phyloP scores from a whole-genome alignment of 257 asterid genomes.

The Fraxinus anomala region DNA sequence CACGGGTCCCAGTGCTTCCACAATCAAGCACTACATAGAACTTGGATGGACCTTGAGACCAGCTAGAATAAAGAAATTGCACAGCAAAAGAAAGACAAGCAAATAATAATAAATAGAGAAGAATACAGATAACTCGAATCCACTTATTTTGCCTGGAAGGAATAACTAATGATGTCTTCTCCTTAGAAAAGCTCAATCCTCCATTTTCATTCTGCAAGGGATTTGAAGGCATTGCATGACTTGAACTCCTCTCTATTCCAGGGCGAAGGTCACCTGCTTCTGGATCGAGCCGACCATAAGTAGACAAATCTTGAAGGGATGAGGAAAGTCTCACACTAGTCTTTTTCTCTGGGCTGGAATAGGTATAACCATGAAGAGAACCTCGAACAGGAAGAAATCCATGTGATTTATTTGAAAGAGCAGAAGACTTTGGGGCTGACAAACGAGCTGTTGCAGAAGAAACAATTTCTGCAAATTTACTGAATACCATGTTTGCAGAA shows the following conservation, averaged over 20 bases:
- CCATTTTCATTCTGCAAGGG: constrained; percentile 43
- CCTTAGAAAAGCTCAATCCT: constrained; percentile 65
- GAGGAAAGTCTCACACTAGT: constrained; percentile 50
- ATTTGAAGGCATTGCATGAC: constrained; percentile 34
- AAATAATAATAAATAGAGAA: constrained; percentile 47
- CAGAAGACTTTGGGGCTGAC: constrained; percentile 39
- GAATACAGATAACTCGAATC: constrained; percentile 46
- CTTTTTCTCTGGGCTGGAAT: constrained; percentile 38
- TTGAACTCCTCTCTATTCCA: constrained; percentile 36
- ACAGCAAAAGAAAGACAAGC: constrained; percentile 42
- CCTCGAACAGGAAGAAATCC: constrained; percentile 59
- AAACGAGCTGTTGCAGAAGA: constrained; percentile 41
- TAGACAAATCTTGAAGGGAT: constrained; percentile 70
- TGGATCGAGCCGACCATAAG: constrained; percentile 47
- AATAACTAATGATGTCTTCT: constrained; percentile 38
- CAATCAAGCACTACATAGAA: constrained; percentile 65
- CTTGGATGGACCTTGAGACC: constrained; percentile 48
- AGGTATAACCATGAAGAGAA: constrained; percentile 34
- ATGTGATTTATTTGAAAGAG: constrained; percentile 31
- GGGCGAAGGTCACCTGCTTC: constrained; percentile 44
- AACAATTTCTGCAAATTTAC: constrained; percentile 53
- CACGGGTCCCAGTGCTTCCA: constrained; percentile 81
- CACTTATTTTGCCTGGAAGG: constrained; percentile 43
- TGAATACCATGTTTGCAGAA: constrained; percentile 47
- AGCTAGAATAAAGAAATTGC: constrained; percentile 46